Base-by-base conservation (phyloP, 768 basidiomycete species). In the Pholiota microspora region DNA sequence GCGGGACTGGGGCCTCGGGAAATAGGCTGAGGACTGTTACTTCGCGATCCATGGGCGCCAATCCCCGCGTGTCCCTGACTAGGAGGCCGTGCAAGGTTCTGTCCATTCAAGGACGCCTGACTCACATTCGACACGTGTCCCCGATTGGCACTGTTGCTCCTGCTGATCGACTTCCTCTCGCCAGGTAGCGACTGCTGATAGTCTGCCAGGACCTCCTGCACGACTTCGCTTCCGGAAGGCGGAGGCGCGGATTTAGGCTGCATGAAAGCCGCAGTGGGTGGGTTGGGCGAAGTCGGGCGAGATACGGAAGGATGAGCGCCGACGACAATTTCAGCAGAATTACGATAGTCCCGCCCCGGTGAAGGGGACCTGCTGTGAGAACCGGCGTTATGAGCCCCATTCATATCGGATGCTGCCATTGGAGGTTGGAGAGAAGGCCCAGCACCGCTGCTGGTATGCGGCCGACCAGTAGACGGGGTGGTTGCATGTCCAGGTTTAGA, bases 151-250 rank as follows among this genome's bases (percentile, higher is more conserved):
- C 81, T 88, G 59, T 77, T 80, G 48, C 77, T 75, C 42, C 82
- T 72, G 63, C 81, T 84, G 23, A 82, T 72, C 7, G 78, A 75
- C 69, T 81, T 85, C 47, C 81, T 74, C 67, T 97, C 95, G 3
- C 93, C 94, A 6, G 94, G 95, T 66, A 98, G 81, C 1, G 87
- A 82, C 63, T 94, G 92, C 24, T 86, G 82, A 64, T 98, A 98
- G 59, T 84, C 79, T 0, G 76, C 75, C 13, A 93, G 69, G 7
- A 93, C 85, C n/a, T 84, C 82, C 53, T 89, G 85, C 15, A 92
- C 83, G 0, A 81, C 76, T n/a, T 84, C 78, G 35, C 76, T 67
- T 1, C 77, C 77, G 6, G 51, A 28, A 13, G 76, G 57, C 2
- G 77, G 71, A 27, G 74, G 71, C 0, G 76, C 49, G 4, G 71